A percentile compares a stretch with the other conserved stretches of the same genome.
phyloP scores from a whole-genome alignment of 106 monocot species.

The Gastrodia elata region DNA sequence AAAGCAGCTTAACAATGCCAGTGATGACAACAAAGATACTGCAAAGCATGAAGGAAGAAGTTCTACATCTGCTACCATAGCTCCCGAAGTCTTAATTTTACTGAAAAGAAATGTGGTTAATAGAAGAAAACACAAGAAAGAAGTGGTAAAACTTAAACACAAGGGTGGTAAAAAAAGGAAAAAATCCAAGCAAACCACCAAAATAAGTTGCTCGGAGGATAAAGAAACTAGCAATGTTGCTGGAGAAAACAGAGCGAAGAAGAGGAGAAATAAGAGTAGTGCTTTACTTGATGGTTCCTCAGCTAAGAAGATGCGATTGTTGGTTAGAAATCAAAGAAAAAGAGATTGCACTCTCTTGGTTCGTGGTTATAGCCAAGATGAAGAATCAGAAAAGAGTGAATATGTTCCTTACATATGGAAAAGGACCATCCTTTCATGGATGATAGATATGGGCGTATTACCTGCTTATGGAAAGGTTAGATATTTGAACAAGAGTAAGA shows the following conservation, averaged over 20 bases:
- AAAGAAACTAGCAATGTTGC: neutral
- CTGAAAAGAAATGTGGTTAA: constrained; percentile 33
- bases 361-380: constrained; percentile 23
- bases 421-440: constrained; percentile 43
- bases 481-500: constrained; percentile 40
- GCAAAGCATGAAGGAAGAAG: neutral
- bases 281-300: neutral
- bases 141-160: constrained; percentile 3
- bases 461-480: constrained; percentile 40
- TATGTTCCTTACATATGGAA: constrained; percentile 47
- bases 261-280: neutral
- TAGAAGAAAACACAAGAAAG: constrained; percentile 9
- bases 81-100: constrained; percentile 10
- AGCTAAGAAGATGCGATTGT: neutral
- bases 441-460: constrained; percentile 43
- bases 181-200: constrained; percentile 7
- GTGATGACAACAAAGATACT: neutral
- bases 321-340: constrained; percentile 14
- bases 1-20: neutral
- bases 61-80: neutral
- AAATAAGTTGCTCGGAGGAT: constrained; percentile 4
- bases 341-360: constrained; percentile 34
- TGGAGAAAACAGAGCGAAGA: neutral
- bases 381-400: constrained; percentile 19
- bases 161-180: constrained; percentile 5